Evolutionary conservation across 352 stramenopile species (phyloP), one percentile per base, ranked within the genome.

Genomic region (Globisporangium radiosum): DNA sequence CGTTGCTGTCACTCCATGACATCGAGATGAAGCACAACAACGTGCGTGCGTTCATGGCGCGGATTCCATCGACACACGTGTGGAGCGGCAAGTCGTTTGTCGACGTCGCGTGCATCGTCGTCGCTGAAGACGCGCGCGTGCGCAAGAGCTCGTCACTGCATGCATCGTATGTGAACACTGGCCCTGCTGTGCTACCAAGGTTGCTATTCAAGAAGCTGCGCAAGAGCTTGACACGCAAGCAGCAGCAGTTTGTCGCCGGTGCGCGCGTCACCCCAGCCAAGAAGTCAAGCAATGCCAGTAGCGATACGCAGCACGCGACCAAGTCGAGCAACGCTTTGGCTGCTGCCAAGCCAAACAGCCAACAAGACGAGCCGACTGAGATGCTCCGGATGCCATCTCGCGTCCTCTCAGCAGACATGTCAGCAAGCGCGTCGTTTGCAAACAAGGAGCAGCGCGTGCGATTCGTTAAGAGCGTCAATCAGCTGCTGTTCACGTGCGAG

Each of bases 401-500:
- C 40, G 11, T 13, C 40, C 7, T 44, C 40, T 8, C 40, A 14
- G 40, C 40, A 14, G 40, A 14, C 40, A 13, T 14, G 40, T 44
- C 7, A 4, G 11, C 7, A 44, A 3, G 11, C 7, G 40, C 40
- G 8, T 44, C 25, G 25, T 33, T 33, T 33, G 25, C 25, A 33
- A 44, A 44, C 40, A 44, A 44, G 40, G 40, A 14, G n/a, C 45
- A 51, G 17, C 45, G 38, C 7, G 13, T 50, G 15, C 6, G 1
- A 9, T 60, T 51, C 19, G 54, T 60, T 6, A 14, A 60, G 47
- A 43, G 44, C 37, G 40, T 49, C 4, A 40, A 51, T 3, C 52
- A 60, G n/a, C n/a, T 60, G 11, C 47, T 60, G 52, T 57, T 58
- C 19, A 44, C 58, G 6, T 51, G 33, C n/a, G 54, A 66, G 51